Conservation (phyloP, 495 filamentous ascomycete species). For the Talaromyces wortmannii region DNA sequence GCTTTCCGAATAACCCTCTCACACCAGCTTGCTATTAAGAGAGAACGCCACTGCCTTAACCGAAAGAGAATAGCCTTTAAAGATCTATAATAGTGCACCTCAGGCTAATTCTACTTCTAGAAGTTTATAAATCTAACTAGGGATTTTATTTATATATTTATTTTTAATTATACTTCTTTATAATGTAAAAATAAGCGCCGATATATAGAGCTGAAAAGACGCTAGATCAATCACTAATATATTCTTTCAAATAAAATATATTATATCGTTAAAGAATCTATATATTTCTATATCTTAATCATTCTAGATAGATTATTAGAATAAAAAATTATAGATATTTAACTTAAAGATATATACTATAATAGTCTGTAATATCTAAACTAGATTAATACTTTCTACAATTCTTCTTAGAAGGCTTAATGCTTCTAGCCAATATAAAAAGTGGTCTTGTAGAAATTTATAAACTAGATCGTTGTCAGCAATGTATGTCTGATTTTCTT, state of each 20-base stretch:
- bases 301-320: background rate
- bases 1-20: no score
- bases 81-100: slow-evolving; percentile 10
- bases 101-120: slow-evolving; percentile 10
- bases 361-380: slow-evolving; percentile 12
- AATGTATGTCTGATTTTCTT: slow-evolving; percentile 18
- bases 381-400: slow-evolving; percentile 12
- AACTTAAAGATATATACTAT: slow-evolving; percentile 25
- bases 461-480: slow-evolving; percentile 15
- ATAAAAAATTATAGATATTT: slow-evolving; percentile 8
- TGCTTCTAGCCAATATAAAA: slow-evolving; percentile 34
- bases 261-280: slow-evolving; percentile 23
- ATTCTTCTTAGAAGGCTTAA: slow-evolving; percentile 20
- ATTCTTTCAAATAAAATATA: slow-evolving; percentile 24
- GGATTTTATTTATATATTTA: slow-evolving; percentile 7
- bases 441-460: slow-evolving; percentile 25
- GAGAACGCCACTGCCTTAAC: slow-evolving; percentile 2
- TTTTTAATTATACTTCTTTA: slow-evolving; percentile 18
- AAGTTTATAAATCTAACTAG: slow-evolving; percentile 8
- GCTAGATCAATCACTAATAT: slow-evolving; percentile 22
- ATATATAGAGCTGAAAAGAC: slow-evolving; percentile 14
- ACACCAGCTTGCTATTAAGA: slow-evolving; percentile 8
- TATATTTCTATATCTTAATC: slow-evolving; percentile 10
- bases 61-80: slow-evolving; percentile 5
- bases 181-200: slow-evolving; percentile 29